Evolutionary conservation across 306 rosid genomes (phyloP), one percentile per base, ranked within the genome.

Genomic region (Quercus suber): DNA sequence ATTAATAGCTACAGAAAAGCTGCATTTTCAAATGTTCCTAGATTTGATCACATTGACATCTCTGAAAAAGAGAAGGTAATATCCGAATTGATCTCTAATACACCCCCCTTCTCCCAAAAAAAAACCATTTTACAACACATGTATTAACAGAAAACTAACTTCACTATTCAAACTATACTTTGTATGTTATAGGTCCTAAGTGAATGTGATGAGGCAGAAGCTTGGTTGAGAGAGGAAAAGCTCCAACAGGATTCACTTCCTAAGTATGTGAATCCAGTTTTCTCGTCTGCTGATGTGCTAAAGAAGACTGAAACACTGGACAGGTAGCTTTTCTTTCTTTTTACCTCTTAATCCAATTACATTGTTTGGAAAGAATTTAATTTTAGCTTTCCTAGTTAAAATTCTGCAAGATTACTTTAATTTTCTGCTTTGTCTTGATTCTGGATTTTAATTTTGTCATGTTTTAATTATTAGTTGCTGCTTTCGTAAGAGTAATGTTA

Each of bases 191-290:
- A 95, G 99, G 98, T 95, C 69, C 5, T 93, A 51, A 89, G 65
- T 5, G 96, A 93, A 79, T 95, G 99, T 69, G 94, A 70, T 4
- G 97, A 89, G 59, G 98, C 99, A 25, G 99, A 95, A 80, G 88
- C 89, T 67, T 90, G 98, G 99, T 80, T 95, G 27, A 86, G 90
- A 85, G 97, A 88, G 90, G 93, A 89, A 80, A 75, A 63, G 82
- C 97, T 88, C 68, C 93, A 89, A 53, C 98, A 91, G 73, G 92
- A 87, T 64, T 78, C 83, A 2, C 94, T 91, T 35, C 99, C 98
- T 6, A 90, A 95, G 80, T 63, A 91, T 79, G 97, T 89, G 33
- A 78, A 73, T 25, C 97, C 99, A 12, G 95, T 85, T 19, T 96
- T 95, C 55, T 67, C 80, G 75, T 84, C 92, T 5, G 90, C 94